Evolutionary conservation across 192 early-diverging fungal genomes (phyloP).

Genomic region (Nowakowskiella sp.): DNA sequence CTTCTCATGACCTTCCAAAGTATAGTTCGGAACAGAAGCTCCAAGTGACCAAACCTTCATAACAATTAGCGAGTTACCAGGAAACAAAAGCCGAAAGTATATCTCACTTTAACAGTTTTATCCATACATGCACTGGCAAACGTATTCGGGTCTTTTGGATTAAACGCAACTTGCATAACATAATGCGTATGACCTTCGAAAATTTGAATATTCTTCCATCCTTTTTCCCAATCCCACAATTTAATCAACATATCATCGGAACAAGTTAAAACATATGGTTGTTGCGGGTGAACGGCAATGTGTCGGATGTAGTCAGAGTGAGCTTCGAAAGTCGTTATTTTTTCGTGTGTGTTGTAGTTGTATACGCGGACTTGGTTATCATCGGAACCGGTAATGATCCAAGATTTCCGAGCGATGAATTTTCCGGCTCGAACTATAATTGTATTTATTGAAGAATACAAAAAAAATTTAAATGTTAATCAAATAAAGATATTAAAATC

Average conservation of each 20-base stretch:
- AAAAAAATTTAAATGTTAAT: not conserved
- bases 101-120: conserved; percentile 76
- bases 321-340: conserved; percentile 90
- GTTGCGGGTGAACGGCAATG: conserved; percentile 95
- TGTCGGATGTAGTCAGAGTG: conserved; percentile 95
- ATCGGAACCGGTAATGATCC: conserved; percentile 92
- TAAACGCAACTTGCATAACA: conserved; percentile 94
- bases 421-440: conserved; percentile 88
- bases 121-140: conserved; percentile 97
- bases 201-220: conserved; percentile 87
- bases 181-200: conserved; percentile 98
- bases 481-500: not conserved
- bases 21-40: conserved; percentile 88
- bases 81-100: conserved; percentile 3
- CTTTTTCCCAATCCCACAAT: conserved; percentile 99
- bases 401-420: conserved; percentile 96
- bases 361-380: conserved; percentile 96
- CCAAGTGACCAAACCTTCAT: conserved; percentile 90
- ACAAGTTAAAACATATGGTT: conserved; percentile 83
- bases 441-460: not conserved
- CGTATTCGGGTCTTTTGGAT: conserved; percentile 98
- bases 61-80: not conserved
- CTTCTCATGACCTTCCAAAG: conserved; percentile 93
- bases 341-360: conserved; percentile 99
- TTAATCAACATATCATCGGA: conserved; percentile 97